phyloP scores from a whole-genome alignment of 192 early-diverging fungal species.

The Backusella liffmaniae region DNA sequence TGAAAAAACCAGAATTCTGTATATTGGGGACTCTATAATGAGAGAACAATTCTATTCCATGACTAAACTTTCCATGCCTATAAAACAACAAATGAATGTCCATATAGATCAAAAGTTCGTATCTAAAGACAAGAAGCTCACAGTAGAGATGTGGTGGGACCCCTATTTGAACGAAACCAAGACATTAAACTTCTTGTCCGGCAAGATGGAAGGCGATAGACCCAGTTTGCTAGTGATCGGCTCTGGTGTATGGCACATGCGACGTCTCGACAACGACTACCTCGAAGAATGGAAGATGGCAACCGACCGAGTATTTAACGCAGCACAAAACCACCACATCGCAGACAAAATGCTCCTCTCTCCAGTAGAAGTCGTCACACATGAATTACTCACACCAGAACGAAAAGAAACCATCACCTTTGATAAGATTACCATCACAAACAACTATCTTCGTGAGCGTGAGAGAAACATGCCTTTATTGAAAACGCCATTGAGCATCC shows the following conservation, averaged over 20 bases:
- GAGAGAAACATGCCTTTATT: neutral
- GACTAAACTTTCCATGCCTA: constrained; percentile 33
- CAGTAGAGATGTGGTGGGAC: constrained; percentile 71
- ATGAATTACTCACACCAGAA: constrained; percentile 40
- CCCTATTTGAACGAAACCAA: constrained; percentile 57
- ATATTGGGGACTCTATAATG: constrained; percentile 70
- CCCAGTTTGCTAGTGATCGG: constrained; percentile 51
- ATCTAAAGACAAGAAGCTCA: constrained; percentile 29
- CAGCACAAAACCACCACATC: constrained; percentile 32
- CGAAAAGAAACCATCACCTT: constrained; percentile 46
- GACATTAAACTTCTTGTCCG: constrained; percentile 28
- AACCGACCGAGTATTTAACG: constrained; percentile 40
- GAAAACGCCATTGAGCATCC: constrained; percentile 36
- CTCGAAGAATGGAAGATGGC: constrained; percentile 40
- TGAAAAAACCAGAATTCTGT: constrained; percentile 43
- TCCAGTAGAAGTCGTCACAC: constrained; percentile 44
- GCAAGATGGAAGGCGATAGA: constrained; percentile 6
- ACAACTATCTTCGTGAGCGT: constrained; percentile 47
- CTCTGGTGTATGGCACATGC: constrained; percentile 67
- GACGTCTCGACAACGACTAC: constrained; percentile 46
- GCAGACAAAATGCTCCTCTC: constrained; percentile 34
- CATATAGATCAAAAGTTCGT: neutral
- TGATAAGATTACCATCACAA: constrained; percentile 49
- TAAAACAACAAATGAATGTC: constrained; percentile 18
- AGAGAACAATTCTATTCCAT: constrained; percentile 62